These are phyloP conservation scores for Immersiella caudata DNA, from an alignment of 495 filamentous ascomycete species.

Conservation along the genomic window DNA sequence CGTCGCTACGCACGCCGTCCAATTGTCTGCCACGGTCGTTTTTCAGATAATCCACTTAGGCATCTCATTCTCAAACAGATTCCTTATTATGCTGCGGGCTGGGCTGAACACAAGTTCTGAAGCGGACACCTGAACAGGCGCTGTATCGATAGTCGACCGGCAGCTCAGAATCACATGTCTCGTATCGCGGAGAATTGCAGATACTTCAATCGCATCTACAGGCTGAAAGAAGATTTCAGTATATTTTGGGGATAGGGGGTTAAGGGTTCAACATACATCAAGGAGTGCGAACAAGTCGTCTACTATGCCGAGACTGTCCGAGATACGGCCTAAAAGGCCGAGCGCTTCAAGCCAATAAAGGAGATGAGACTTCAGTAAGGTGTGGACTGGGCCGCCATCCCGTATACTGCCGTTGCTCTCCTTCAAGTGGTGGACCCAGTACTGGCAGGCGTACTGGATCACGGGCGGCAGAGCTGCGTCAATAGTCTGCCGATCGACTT, in stretches of 20 bases:
- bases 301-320: conserved; percentile 34
- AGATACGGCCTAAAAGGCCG: conserved; percentile 38
- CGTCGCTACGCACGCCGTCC: conserved; percentile 20
- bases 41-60: conserved; percentile 13
- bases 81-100: conserved; percentile 22
- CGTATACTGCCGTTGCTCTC: conserved; percentile 30
- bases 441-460: conserved; percentile 41
- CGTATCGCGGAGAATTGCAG: conserved; percentile 9
- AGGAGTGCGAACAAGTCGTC: conserved; percentile 17
- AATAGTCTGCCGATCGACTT: conserved; percentile 25
- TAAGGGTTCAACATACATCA: conserved; percentile 13
- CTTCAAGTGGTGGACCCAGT: conserved; percentile 52
- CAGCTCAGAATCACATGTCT: conserved; percentile 15
- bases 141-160: conserved; percentile 13
- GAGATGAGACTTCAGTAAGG: conserved; percentile 49
- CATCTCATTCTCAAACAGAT: conserved; percentile 13
- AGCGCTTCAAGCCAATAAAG: conserved; percentile 39
- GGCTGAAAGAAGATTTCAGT: conserved; percentile 2
- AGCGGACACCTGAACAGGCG: conserved; percentile 12
- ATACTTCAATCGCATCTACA: not conserved
- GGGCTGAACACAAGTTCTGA: conserved; percentile 16
- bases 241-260: not conserved
- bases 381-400: conserved; percentile 31
- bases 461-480: conserved; percentile 33
- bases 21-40: conserved; percentile 35